A percentile compares a stretch with the other conserved stretches of the same genome.
Conservation (phyloP, 2,329 filamentous ascomycete genomes). For the Byssochlamys sp. region DNA sequence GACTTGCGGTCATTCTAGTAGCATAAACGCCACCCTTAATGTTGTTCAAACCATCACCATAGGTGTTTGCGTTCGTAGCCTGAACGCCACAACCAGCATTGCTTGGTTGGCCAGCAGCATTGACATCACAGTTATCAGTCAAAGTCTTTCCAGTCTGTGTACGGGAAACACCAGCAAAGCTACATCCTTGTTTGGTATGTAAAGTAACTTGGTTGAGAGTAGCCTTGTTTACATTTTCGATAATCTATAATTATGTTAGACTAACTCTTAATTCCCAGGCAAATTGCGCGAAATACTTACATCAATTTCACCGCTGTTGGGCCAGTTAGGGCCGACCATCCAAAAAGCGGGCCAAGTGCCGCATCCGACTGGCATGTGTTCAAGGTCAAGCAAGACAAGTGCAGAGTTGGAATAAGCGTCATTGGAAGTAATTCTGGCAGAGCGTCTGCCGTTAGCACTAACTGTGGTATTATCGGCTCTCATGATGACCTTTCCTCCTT, state of each 20-base stretch:
- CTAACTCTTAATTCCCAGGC: too few species aligned
- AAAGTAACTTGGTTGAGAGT: conserved; percentile 38
- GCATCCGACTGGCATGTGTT: conserved; percentile 41
- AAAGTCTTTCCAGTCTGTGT: not conserved
- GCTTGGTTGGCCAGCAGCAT: not conserved
- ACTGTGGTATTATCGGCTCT: conserved; percentile 11
- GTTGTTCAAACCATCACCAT: conserved; percentile 46
- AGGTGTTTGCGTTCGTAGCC: conserved; percentile 32
- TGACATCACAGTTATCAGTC: not conserved
- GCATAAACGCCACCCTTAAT: conserved; percentile 42
- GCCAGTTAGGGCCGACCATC: conserved; percentile 35
- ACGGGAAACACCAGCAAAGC: not conserved
- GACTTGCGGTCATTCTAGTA: conserved; percentile 38
- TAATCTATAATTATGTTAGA: too few species aligned
- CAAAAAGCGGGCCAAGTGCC: conserved; percentile 45
- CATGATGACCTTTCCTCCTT: conserved; percentile 23
- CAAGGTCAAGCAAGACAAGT: conserved; percentile 39
- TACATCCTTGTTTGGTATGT: conserved; percentile 28
- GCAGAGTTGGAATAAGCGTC: conserved; percentile 38
- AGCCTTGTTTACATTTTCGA: conserved; percentile 43
- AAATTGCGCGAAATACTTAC: too few species aligned
- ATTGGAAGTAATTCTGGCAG: conserved; percentile 37
- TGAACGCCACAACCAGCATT: conserved; percentile 24
- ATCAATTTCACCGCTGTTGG: conserved; percentile 40
- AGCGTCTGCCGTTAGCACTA: conserved; percentile 39